Conservation (phyloP, 331 rosid genomes). For the Erythrophleum ivorense region DNA sequence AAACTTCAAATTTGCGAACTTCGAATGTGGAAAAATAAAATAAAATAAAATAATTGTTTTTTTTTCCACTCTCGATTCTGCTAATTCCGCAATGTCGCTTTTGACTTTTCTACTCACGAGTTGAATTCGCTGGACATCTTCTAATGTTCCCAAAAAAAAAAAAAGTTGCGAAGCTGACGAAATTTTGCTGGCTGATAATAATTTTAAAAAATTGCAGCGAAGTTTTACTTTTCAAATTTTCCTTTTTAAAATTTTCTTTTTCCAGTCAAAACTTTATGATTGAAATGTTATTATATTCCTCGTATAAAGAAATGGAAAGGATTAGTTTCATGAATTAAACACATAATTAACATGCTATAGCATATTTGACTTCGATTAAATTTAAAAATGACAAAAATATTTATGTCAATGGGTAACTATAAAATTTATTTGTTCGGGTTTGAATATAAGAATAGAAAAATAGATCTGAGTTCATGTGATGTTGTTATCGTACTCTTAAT, state of each 20-base stretch:
- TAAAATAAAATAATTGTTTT: background rate
- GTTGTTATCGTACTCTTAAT: too few relatives aligned
- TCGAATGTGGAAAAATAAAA: background rate
- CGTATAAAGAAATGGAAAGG: constrained; percentile 1
- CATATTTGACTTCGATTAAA: background rate
- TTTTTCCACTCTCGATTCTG: constrained; percentile 18
- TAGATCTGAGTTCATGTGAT: too few relatives aligned
- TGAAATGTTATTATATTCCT: background rate
- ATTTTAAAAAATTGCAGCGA: background rate
- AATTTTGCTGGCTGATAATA: too few relatives aligned
- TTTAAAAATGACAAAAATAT: too few relatives aligned
- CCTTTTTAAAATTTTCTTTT: background rate
- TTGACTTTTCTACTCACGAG: background rate
- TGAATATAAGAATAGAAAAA: too few relatives aligned
- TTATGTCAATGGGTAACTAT: too few relatives aligned
- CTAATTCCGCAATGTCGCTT: background rate
- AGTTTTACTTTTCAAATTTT: background rate
- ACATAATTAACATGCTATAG: background rate
- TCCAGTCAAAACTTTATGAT: background rate
- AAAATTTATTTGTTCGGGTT: too few relatives aligned
- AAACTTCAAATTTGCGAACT: constrained; percentile 65
- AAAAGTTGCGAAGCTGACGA: too few relatives aligned
- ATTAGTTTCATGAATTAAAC: constrained; percentile 4
- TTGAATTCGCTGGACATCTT: background rate
- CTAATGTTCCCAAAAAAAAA: too few relatives aligned